Evolutionary conservation across 1,284 basidiomycete genomes (phyloP), one percentile per base, ranked within the genome.

Genomic region (Omphalotus olearius): DNA sequence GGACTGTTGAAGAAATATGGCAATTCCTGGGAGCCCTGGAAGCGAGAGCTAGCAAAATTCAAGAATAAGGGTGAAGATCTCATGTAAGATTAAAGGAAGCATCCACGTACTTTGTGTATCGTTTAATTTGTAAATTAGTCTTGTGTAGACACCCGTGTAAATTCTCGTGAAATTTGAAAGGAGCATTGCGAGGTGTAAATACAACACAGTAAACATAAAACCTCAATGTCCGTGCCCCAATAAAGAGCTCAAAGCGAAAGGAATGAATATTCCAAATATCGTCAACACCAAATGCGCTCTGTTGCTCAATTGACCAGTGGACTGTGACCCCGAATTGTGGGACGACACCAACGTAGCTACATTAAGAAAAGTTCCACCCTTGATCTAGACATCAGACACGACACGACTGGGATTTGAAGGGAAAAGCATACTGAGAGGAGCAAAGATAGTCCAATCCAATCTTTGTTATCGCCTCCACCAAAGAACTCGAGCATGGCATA

Each of bases 361-460:
- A 64, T 95, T 98, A 26, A 98, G 73, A 68, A 98, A 98, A 1
- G 92, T 93, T 13, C 94, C 94, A 36, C 92, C 95, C 92, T 13
- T 93, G 56, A n/a, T 39, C 20, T 17, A 23, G 4, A 25, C 11
- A 40, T 28, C 56, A 50, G 36, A 33, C 25, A 47, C 39, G 42
- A 46, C 14, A 20, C 18, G 7, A 36, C 51, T 40, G 33, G n/a
- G 42, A 35, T 28, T 23, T 23, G 3, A 23, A 36, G 49, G n/a
- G 35, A 30, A 26, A 36, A 9, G 57, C 85, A 61, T 61, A 91
- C 88, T 14, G 90, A 93, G 56, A 92, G 73, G n/a, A 93, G 74
- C 17, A 94, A 71, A 1, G 88, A 84, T 6, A 82, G 68, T 5
- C 91, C 92, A 0, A 88, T 85, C 82, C 84, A 87, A 44, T 69